These are phyloP conservation scores for Oryza brachyantha DNA, from an alignment of 176 grass and related monocot species.

Conservation along the genomic window DNA sequence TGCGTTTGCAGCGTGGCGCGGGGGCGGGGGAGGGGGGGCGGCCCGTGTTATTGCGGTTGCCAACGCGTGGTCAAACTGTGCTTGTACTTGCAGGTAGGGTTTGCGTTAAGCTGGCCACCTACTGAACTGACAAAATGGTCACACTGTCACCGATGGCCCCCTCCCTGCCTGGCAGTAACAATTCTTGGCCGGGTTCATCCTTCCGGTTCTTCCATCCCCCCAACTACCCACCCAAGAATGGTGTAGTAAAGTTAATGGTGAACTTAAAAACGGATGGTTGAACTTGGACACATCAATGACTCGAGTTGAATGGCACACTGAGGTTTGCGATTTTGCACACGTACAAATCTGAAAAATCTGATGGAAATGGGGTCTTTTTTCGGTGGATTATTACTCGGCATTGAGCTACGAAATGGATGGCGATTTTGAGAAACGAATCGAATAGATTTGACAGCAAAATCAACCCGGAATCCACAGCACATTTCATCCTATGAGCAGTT, in stretches of 20 bases:
- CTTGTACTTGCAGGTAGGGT: constrained; percentile 34
- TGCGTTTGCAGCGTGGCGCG: neutral
- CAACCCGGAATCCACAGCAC: constrained; percentile 29
- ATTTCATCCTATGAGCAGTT: constrained; percentile 28
- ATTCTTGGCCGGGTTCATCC: neutral
- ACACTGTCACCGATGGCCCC: neutral
- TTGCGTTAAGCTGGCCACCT: neutral
- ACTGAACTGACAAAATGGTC: constrained; percentile 34
- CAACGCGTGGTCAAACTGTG: constrained; percentile 23
- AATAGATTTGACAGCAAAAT: neutral
- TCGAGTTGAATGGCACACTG: neutral
- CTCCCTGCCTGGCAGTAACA: neutral
- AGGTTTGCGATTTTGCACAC: too few relatives aligned
- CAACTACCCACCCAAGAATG: neutral
- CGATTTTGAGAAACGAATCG: neutral
- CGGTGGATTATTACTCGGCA: too few relatives aligned
- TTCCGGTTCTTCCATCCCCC: neutral
- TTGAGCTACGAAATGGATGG: neutral
- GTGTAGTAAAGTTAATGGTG: neutral
- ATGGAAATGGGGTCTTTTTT: neutral
- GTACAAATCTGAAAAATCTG: too few relatives aligned
- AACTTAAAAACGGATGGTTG: neutral
- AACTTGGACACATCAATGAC: neutral
- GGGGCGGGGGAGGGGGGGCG: too few relatives aligned
- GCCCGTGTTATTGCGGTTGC: neutral